These are phyloP conservation scores for Rubroshorea leprosula DNA, from an alignment of 345 rosid species.

Conservation along the genomic window DNA sequence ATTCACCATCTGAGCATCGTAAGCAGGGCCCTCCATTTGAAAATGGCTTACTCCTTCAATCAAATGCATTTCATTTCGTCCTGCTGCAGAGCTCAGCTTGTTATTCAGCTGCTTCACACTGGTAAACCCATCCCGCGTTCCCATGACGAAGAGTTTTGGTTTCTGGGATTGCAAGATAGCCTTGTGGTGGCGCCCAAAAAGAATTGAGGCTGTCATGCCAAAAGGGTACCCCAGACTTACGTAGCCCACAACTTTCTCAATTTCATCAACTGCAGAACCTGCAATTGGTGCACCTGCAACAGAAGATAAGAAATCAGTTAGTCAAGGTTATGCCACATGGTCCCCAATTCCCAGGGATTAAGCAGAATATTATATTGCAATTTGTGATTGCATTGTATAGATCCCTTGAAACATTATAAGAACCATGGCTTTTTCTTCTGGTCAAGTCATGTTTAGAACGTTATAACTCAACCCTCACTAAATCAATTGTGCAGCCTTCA, in stretches of 20 bases:
- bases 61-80: conserved; percentile 64
- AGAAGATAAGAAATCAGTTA: background rate
- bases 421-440: background rate
- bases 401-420: background rate
- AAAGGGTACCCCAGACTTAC: conserved; percentile 90
- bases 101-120: conserved; percentile 76
- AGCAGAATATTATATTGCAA: background rate
- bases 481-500: too few species aligned
- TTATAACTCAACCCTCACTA: background rate
- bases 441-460: background rate
- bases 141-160: conserved; percentile 93
- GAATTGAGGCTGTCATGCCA: conserved; percentile 70
- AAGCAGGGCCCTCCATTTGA: conserved; percentile 90
- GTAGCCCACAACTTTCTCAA: conserved; percentile 71
- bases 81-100: conserved; percentile 66
- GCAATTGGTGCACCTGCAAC: conserved; percentile 86
- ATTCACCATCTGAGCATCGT: conserved; percentile 72
- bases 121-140: conserved; percentile 87
- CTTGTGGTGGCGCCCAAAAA: conserved; percentile 86
- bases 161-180: conserved; percentile 62
- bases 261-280: conserved; percentile 81
- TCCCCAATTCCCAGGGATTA: background rate
- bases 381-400: background rate
- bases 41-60: conserved; percentile 86
- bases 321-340: background rate